Conservation (phyloP, 2,329 filamentous ascomycete species). For the Sordariomycetes sp. region DNA sequence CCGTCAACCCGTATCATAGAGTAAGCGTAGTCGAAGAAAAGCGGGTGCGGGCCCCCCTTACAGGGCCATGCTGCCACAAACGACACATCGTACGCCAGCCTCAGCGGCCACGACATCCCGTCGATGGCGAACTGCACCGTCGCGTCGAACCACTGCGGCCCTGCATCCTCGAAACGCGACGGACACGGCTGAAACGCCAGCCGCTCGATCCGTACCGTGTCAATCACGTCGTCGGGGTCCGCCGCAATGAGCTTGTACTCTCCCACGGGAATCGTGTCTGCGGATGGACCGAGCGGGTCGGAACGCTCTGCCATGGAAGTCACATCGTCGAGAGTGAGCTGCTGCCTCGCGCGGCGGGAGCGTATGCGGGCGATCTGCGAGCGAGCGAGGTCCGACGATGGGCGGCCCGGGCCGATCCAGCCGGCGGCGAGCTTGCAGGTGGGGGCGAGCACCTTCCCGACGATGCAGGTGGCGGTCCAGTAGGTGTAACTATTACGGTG, state of each 20-base stretch:
- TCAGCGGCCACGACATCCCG: slow-evolving; percentile 51
- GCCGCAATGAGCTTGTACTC: slow-evolving; percentile 56
- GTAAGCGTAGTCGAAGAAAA: slow-evolving; percentile 63
- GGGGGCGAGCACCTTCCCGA: slow-evolving; percentile 65
- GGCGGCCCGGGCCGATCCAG: slow-evolving; percentile 64
- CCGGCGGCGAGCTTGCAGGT: slow-evolving; percentile 62
- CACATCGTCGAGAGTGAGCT: slow-evolving; percentile 47
- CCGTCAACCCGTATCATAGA: slow-evolving; percentile 50
- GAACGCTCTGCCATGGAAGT: slow-evolving; percentile 56
- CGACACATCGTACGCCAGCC: slow-evolving; percentile 53
- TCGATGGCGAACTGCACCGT: slow-evolving; percentile 54
- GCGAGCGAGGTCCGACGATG: slow-evolving; percentile 54
- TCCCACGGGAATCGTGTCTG: slow-evolving; percentile 50
- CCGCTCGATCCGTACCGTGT: slow-evolving; percentile 60
- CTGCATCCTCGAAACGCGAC: slow-evolving; percentile 8
- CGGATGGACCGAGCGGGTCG: slow-evolving; percentile 55
- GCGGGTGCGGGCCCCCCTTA: slow-evolving; percentile 50
- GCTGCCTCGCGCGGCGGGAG: slow-evolving; percentile 45
- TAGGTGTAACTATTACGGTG: slow-evolving; percentile 66
- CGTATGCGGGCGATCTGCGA: slow-evolving; percentile 62
- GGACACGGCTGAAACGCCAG: slow-evolving; percentile 41
- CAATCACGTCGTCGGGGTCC: slow-evolving; percentile 44
- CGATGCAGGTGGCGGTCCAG: slow-evolving; percentile 62
- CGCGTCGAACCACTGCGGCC: slow-evolving; percentile 45
- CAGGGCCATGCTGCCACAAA: slow-evolving; percentile 59